Evolutionary conservation across 768 basidiomycete genomes (phyloP).

Genomic region (Pleurotus sapidus): DNA sequence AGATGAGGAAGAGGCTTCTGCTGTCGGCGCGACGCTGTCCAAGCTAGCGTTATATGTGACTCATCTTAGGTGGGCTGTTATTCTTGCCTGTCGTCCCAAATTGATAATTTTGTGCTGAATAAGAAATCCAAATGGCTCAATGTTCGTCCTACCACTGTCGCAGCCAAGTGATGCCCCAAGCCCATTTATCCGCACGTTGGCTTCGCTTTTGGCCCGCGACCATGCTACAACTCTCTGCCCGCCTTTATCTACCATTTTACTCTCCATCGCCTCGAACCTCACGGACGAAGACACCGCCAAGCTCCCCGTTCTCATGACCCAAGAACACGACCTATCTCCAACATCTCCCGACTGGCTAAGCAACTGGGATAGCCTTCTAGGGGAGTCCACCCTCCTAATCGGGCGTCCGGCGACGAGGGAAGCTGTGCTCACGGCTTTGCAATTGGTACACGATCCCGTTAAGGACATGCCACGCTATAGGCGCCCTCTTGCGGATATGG

Average conservation of each 20-base stretch:
- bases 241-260: conserved; percentile 58
- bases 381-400: conserved; percentile 43
- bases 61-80: conserved; percentile 50
- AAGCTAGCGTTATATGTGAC: conserved; percentile 58
- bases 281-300: conserved; percentile 65
- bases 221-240: conserved; percentile 57
- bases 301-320: conserved; percentile 59
- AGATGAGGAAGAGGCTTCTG: conserved; percentile 67
- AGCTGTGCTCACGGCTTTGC: conserved; percentile 55
- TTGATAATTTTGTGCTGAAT: conserved; percentile 1
- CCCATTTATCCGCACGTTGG: conserved; percentile 59
- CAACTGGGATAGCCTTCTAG: conserved; percentile 60
- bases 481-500: conserved; percentile 46
- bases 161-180: conserved; percentile 56
- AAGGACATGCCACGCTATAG: conserved; percentile 70
- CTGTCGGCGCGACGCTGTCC: conserved; percentile 60
- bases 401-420: conserved; percentile 50
- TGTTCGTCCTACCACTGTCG: conserved; percentile 48
- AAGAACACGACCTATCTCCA: conserved; percentile 67
- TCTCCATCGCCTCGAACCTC: conserved; percentile 67
- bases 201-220: conserved; percentile 62
- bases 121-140: conserved; percentile 42
- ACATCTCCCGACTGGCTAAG: conserved; percentile 69
- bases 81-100: neutral
- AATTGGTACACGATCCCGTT: conserved; percentile 59